phyloP scores from a whole-genome alignment of 371 early-diverging fungal genomes.

The Ordospora pajunii region DNA sequence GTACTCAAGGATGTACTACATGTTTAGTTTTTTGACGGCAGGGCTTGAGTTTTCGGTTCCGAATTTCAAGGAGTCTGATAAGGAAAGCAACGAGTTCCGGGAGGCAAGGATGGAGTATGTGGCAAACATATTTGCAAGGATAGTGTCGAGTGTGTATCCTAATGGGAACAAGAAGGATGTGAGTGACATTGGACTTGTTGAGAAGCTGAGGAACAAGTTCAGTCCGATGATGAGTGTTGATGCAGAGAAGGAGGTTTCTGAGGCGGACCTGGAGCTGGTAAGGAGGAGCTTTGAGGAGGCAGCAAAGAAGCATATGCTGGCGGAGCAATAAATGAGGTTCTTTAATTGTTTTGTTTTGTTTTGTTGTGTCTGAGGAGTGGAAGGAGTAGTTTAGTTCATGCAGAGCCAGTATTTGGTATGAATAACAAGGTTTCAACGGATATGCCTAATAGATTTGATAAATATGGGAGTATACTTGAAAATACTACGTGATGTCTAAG shows the following conservation, averaged over 20 bases:
- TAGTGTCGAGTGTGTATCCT: background rate
- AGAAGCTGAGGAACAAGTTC: conserved; percentile 1
- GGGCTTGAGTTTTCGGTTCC: background rate
- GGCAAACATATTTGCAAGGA: conserved; percentile 1
- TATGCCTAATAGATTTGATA: too few species aligned
- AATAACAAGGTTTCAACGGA: too few species aligned
- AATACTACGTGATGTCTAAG: too few species aligned
- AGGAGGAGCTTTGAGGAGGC: background rate
- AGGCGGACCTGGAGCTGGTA: background rate
- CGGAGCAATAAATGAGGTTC: too few species aligned
- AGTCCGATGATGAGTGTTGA: background rate
- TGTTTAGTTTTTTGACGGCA: conserved; percentile 2
- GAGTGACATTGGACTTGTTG: background rate
- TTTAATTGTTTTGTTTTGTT: too few species aligned
- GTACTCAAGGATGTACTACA: background rate
- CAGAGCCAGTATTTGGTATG: too few species aligned
- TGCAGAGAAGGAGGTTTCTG: background rate
- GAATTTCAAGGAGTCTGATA: background rate
- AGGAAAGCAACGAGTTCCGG: background rate
- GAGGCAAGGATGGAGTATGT: background rate
- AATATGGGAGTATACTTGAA: too few species aligned
- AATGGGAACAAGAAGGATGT: conserved; percentile 1
- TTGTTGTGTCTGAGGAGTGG: too few species aligned
- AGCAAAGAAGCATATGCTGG: too few species aligned
- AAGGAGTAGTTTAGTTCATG: too few species aligned